A percentile compares a stretch with the other conserved stretches of the same genome.
Conservation (phyloP, 345 rosid species). For the Linum usitatissimum region DNA sequence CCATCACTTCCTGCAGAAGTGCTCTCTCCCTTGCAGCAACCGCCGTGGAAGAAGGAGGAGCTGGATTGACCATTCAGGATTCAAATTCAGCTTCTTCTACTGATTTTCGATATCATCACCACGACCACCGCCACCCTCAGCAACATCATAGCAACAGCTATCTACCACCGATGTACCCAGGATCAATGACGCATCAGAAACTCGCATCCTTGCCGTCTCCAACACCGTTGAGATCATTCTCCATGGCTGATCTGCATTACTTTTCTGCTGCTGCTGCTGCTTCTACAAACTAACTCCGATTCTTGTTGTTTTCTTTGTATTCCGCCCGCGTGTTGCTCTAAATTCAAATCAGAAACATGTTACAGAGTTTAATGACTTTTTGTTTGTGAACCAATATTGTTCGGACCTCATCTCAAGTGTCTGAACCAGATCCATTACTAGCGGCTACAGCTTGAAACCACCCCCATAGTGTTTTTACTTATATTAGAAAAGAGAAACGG, state of each 20-base stretch:
- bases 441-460: too few species aligned
- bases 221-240: slow-evolving; percentile 48
- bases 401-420: too few species aligned
- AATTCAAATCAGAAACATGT: too few species aligned
- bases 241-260: slow-evolving; percentile 50
- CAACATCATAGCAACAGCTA: not conserved
- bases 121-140: slow-evolving; percentile 40
- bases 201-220: slow-evolving; percentile 8
- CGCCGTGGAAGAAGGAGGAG: slow-evolving; percentile 43
- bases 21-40: slow-evolving; percentile 57
- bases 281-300: not conserved
- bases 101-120: too few species aligned
- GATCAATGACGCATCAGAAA: slow-evolving; percentile 25
- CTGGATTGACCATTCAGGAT: slow-evolving; percentile 38
- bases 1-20: slow-evolving; percentile 49
- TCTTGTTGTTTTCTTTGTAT: not conserved
- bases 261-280: slow-evolving; percentile 18
- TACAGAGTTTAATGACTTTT: too few species aligned
- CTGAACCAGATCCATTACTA: too few species aligned
- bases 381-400: too few species aligned
- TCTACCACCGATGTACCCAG: slow-evolving; percentile 70
- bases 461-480: too few species aligned
- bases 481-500: too few species aligned
- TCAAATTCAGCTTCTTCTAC: slow-evolving; percentile 36
- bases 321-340: not conserved